phyloP scores from a whole-genome alignment of 768 basidiomycete species.

The Podaxis sp. region DNA sequence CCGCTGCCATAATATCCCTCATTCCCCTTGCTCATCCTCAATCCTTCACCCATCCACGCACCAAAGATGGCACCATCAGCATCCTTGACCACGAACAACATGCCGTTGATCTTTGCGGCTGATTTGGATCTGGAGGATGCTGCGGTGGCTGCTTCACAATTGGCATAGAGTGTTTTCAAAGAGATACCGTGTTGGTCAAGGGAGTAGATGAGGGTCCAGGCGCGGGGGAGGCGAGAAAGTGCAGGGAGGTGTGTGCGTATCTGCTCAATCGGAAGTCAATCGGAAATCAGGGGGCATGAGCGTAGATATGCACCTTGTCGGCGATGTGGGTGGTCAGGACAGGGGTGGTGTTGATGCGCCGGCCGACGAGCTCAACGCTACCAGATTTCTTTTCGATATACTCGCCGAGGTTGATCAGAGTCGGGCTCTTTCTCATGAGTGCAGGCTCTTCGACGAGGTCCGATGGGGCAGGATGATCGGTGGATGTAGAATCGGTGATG shows the following conservation, averaged over 20 bases:
- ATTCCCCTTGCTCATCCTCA: constrained; percentile 57
- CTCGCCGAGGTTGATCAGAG: constrained; percentile 33
- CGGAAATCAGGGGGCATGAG: neutral
- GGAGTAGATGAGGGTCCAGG: constrained; percentile 84
- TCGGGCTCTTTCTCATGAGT: constrained; percentile 13
- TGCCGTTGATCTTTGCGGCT: constrained; percentile 26
- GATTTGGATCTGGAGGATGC: constrained; percentile 31
- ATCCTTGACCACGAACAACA: constrained; percentile 65
- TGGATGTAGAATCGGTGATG: neutral
- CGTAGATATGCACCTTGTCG: constrained; percentile 48
- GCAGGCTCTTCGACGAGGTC: neutral
- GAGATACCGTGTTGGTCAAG: constrained; percentile 96
- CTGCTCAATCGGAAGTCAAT: constrained; percentile 33
- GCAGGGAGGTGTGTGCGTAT: constrained; percentile 73
- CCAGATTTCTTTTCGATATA: constrained; percentile 52
- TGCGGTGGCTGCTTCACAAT: constrained; percentile 42
- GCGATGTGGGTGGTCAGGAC: constrained; percentile 58
- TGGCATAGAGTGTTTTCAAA: constrained; percentile 79
- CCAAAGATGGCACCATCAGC: constrained; percentile 71
- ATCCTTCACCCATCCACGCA: constrained; percentile 77
- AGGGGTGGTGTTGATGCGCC: constrained; percentile 51
- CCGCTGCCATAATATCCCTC: constrained; percentile 84
- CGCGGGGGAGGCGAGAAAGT: constrained; percentile 63
- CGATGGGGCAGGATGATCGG: neutral
- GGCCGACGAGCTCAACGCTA: constrained; percentile 50